Percentiles rank a stretch among this genome's conserved stretches.
Evolutionary conservation across 2,329 filamentous ascomycete genomes (phyloP).

Genomic region (Corynespora cassiicola): DNA sequence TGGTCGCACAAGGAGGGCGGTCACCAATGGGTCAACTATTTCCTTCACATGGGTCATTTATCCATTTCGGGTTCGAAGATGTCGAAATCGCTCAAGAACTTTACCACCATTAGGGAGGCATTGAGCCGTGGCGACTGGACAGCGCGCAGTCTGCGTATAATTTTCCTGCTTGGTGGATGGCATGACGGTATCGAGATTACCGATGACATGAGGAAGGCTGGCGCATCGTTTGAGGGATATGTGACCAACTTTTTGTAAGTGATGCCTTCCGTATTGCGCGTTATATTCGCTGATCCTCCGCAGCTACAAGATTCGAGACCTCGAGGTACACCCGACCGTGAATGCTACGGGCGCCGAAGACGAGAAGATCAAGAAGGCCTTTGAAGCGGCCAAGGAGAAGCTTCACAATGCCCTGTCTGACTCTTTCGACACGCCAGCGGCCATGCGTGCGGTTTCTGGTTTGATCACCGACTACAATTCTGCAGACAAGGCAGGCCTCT

Average conservation of each 20-base stretch:
- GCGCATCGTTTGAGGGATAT: slow-evolving; percentile 79
- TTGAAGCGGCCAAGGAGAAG: slow-evolving; percentile 62
- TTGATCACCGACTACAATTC: slow-evolving; percentile 80
- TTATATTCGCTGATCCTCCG: not conserved
- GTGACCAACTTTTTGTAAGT: slow-evolving; percentile 74
- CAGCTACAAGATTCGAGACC: slow-evolving; percentile 62
- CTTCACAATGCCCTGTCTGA: slow-evolving; percentile 74
- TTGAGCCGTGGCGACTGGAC: slow-evolving; percentile 74
- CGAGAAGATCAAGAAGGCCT: slow-evolving; percentile 53
- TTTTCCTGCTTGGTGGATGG: slow-evolving; percentile 89
- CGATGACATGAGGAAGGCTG: slow-evolving; percentile 76
- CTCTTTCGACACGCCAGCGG: slow-evolving; percentile 85
- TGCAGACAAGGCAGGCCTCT: slow-evolving; percentile 47
- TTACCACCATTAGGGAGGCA: slow-evolving; percentile 89
- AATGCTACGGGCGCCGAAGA: slow-evolving; percentile 39
- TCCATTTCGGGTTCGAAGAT: slow-evolving; percentile 92
- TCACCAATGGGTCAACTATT: slow-evolving; percentile 90
- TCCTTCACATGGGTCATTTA: slow-evolving; percentile 92
- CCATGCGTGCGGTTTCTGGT: slow-evolving; percentile 79
- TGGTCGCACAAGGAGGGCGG: slow-evolving; percentile 58
- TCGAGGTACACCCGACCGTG: slow-evolving; percentile 46
- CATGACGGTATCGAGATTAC: slow-evolving; percentile 92
- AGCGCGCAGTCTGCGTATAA: slow-evolving; percentile 78
- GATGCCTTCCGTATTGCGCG: slow-evolving; percentile 26
- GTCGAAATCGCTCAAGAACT: slow-evolving; percentile 96